These are phyloP conservation scores for Penicillium sclerotiorum DNA, from an alignment of 2,329 filamentous ascomycete genomes.

Conservation along the genomic window DNA sequence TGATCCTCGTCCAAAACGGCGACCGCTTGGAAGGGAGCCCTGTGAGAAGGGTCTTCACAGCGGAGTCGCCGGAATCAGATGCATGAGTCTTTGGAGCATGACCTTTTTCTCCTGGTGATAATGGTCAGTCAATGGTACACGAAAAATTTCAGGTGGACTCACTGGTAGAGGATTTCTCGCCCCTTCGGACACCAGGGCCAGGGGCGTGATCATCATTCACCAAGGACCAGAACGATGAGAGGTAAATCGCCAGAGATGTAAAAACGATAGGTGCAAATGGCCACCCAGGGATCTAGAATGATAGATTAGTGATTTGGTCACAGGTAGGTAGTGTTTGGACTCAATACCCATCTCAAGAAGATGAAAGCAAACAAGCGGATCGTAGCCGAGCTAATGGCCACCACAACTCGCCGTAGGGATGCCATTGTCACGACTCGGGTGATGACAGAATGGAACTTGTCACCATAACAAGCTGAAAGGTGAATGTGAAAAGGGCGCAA, in stretches of 20 bases:
- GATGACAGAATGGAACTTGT: neutral
- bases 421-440: conserved; percentile 28
- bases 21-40: conserved; percentile 77
- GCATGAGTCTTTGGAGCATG: conserved; percentile 1
- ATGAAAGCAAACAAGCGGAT: conserved; percentile 41
- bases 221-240: conserved; percentile 40
- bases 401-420: conserved; percentile 33
- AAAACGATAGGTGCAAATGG: conserved; percentile 40
- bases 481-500: conserved; percentile 2
- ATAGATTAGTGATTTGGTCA: neutral
- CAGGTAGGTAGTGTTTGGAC: neutral
- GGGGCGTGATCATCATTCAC: conserved; percentile 5
- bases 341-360: conserved; percentile 49
- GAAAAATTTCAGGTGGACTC: neutral
- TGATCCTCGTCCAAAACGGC: conserved; percentile 64
- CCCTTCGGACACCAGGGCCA: conserved; percentile 9
- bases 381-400: conserved; percentile 40
- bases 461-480: neutral
- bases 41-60: conserved; percentile 68
- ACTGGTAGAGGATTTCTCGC: conserved; percentile 11
- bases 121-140: neutral
- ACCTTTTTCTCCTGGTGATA: conserved; percentile 3
- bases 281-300: conserved; percentile 41
- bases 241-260: conserved; percentile 49
- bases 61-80: conserved; percentile 21